Evolutionary conservation across 257 asterid species (phyloP).

Genomic region (Salvia rosmarinus): DNA sequence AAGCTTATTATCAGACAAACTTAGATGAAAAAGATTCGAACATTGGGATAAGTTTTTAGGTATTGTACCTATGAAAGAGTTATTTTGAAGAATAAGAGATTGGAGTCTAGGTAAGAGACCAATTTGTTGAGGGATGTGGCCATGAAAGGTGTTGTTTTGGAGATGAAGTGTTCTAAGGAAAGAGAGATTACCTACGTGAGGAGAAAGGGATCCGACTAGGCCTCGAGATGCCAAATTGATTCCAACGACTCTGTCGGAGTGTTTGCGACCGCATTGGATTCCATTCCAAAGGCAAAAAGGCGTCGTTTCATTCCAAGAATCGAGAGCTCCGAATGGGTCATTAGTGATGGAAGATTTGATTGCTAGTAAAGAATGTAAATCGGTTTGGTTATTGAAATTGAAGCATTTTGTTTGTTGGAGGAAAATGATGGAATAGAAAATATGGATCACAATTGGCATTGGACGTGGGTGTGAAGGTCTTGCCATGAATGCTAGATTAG

Average conservation of each 20-base stretch:
- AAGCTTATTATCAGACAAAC: slow-evolving; percentile 34
- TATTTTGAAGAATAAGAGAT: slow-evolving; percentile 27
- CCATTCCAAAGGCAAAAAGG: slow-evolving; percentile 43
- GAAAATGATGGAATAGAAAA: background rate
- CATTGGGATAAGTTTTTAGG: slow-evolving; percentile 41
- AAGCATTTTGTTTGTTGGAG: background rate
- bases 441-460: background rate
- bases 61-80: slow-evolving; percentile 44
- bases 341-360: slow-evolving; percentile 34
- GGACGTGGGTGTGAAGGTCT: too few species aligned
- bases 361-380: slow-evolving; percentile 29
- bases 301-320: slow-evolving; percentile 40
- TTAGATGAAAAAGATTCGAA: slow-evolving; percentile 14
- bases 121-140: slow-evolving; percentile 43
- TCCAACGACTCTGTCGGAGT: slow-evolving; percentile 33
- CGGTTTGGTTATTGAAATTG: slow-evolving; percentile 31
- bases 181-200: slow-evolving; percentile 47
- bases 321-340: slow-evolving; percentile 36
- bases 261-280: slow-evolving; percentile 30
- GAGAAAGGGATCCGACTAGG: slow-evolving; percentile 43
- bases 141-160: slow-evolving; percentile 36
- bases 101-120: slow-evolving; percentile 31
- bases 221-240: slow-evolving; percentile 35
- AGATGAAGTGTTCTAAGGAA: slow-evolving; percentile 38
- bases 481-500: too few species aligned